Evolutionary conservation across 2,329 filamentous ascomycete species (phyloP).

Genomic region (Pseudogymnoascus sp.): DNA sequence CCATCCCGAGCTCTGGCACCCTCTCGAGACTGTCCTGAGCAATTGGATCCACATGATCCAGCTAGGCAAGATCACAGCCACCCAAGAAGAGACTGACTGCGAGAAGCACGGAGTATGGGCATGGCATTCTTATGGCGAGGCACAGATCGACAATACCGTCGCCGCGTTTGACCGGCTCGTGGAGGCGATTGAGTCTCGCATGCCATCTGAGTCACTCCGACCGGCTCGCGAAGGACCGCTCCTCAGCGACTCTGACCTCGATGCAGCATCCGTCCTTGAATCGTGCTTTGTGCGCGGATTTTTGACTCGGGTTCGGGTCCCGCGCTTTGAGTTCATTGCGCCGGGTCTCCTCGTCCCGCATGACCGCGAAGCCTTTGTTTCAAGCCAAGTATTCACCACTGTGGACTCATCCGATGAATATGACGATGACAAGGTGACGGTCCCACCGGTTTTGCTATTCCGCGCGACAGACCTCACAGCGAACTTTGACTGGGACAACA

Average conservation of each 20-base stretch:
- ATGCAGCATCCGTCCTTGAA: neutral
- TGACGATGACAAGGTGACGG: neutral
- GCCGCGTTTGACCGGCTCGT: constrained; percentile 10
- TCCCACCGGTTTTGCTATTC: neutral
- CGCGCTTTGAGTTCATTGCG: constrained; percentile 11
- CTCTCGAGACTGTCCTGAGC: constrained; percentile 22
- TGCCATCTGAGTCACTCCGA: neutral
- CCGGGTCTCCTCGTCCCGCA: constrained; percentile 11
- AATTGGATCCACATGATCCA: constrained; percentile 22
- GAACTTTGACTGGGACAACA: neutral
- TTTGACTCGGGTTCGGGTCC: neutral
- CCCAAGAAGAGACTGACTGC: neutral
- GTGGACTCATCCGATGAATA: neutral
- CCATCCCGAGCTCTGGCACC: constrained; percentile 19
- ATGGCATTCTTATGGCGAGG: neutral
- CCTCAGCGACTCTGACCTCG: neutral
- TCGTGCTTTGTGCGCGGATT: constrained; percentile 9
- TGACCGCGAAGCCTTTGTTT: neutral
- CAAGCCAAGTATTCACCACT: neutral
- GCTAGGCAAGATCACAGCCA: constrained; percentile 16
- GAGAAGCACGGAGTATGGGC: neutral
- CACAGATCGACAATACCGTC: neutral
- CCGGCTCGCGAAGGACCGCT: neutral
- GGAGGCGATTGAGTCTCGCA: constrained; percentile 11
- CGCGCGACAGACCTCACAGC: neutral